Evolutionary conservation across 2,329 filamentous ascomycete species (phyloP).

Genomic region (Phaeosphaeria sp.): DNA sequence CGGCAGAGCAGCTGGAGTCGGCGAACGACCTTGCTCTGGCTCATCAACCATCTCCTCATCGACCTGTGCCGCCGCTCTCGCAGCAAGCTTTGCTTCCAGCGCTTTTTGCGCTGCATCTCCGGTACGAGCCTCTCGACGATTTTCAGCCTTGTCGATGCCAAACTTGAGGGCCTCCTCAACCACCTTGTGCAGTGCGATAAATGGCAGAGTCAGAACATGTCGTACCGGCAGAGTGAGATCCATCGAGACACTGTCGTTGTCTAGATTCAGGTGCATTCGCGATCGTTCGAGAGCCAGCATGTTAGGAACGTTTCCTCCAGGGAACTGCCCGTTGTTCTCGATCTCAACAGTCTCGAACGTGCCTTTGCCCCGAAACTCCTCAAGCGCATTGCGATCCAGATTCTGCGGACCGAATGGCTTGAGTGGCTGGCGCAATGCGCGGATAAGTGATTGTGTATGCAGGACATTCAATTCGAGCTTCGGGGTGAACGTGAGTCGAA

Average conservation of each 20-base stretch:
- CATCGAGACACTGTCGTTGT: conserved; percentile 10
- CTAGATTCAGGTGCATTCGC: conserved; percentile 13
- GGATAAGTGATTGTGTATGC: conserved; percentile 30
- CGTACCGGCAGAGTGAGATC: conserved; percentile 15
- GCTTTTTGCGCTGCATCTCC: not conserved
- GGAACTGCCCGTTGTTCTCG: not conserved
- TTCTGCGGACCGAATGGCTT: conserved; percentile 23
- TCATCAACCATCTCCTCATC: not conserved
- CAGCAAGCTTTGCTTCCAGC: not conserved
- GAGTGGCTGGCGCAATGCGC: conserved; percentile 23
- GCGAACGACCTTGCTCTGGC: not conserved
- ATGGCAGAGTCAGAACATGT: conserved; percentile 29
- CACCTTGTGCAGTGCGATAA: conserved; percentile 20
- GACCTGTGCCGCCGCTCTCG: not conserved
- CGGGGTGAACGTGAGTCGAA: conserved; percentile 23
- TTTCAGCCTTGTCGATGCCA: conserved; percentile 27
- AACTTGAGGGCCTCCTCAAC: conserved; percentile 21
- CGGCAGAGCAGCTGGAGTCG: not conserved
- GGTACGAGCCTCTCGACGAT: not conserved
- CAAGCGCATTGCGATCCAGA: conserved; percentile 21
- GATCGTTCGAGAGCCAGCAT: conserved; percentile 1
- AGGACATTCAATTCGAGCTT: conserved; percentile 33
- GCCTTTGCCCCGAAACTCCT: conserved; percentile 26
- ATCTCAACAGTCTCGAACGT: conserved; percentile 13
- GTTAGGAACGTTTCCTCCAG: not conserved